phyloP scores from a whole-genome alignment of 2,329 filamentous ascomycete genomes.

The Apiospora kogelbergensis region DNA sequence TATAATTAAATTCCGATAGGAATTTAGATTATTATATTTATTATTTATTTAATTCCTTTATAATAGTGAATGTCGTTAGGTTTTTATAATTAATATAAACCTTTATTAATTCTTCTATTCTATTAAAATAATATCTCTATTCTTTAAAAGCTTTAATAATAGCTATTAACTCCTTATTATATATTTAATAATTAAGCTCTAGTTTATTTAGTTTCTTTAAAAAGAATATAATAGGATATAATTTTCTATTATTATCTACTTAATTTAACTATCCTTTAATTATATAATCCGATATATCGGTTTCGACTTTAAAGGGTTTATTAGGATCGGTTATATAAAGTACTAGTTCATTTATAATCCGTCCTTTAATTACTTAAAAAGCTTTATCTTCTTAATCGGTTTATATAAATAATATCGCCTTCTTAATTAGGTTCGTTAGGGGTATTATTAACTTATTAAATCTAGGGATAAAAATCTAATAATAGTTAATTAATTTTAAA shows the following conservation, averaged over 20 bases:
- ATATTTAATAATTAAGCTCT: too few relatives aligned
- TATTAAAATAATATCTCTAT: slow-evolving; percentile 22
- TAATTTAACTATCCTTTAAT: too few relatives aligned
- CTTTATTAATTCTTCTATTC: slow-evolving; percentile 14
- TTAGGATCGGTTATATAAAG: slow-evolving; percentile 7
- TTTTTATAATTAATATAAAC: slow-evolving; percentile 22
- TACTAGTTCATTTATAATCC: slow-evolving; percentile 4
- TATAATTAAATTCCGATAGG: too few relatives aligned
- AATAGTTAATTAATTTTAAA: slow-evolving; percentile 33
- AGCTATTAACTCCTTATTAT: too few relatives aligned
- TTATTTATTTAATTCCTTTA: too few relatives aligned
- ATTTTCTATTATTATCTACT: too few relatives aligned
- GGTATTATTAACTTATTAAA: slow-evolving; percentile 20
- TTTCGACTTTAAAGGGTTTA: slow-evolving; percentile 12
- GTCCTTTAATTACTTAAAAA: not conserved
- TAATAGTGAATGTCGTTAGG: slow-evolving; percentile 25
- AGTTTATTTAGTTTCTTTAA: too few relatives aligned
- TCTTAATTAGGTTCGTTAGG: slow-evolving; percentile 20
- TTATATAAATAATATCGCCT: slow-evolving; percentile 12
- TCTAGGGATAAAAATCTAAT: slow-evolving; percentile 28
- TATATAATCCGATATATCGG: too few relatives aligned
- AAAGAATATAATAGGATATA: too few relatives aligned
- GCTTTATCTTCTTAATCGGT: not conserved
- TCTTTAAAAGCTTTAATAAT: too few relatives aligned
- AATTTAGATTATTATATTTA: too few relatives aligned